A percentile compares a stretch with the other conserved stretches of the same genome.
phyloP scores from a whole-genome alignment of 768 basidiomycete genomes.

The Boletus tomentosulus region DNA sequence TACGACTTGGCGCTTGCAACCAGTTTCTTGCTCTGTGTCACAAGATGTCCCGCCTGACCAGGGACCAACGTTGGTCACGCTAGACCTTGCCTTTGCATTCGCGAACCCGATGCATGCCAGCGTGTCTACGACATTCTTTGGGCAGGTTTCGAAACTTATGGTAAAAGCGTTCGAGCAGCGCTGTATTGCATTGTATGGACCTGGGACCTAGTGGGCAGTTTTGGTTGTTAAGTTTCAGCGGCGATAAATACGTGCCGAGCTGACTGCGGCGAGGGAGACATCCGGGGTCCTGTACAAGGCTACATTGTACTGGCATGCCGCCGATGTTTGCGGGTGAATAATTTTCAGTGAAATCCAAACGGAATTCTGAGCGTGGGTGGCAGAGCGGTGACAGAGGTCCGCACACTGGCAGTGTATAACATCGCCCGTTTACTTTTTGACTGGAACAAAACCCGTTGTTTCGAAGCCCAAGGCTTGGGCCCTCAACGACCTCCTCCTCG shows the following conservation, averaged over 20 bases:
- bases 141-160: constrained; percentile 84
- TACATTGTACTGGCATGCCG: too few relatives aligned
- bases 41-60: constrained; percentile 10
- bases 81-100: constrained; percentile 85
- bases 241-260: neutral
- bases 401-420: constrained; percentile 28
- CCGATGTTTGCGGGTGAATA: neutral
- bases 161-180: constrained; percentile 89
- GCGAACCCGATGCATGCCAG: constrained; percentile 81
- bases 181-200: constrained; percentile 69
- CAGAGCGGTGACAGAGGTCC: constrained; percentile 30
- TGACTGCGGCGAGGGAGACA: neutral
- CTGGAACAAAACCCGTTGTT: constrained; percentile 24
- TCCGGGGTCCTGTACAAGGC: neutral
- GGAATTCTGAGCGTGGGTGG: neutral
- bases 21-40: constrained; percentile 36
- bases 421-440: constrained; percentile 29
- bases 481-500: constrained; percentile 12
- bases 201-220: constrained; percentile 16
- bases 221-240: constrained; percentile 1
- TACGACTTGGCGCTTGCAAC: constrained; percentile 73
- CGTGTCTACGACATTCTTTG: constrained; percentile 82
- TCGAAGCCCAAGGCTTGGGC: constrained; percentile 12
- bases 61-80: constrained; percentile 72
- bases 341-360: neutral